phyloP scores from a whole-genome alignment of 257 asterid species.

The Leptodermis oblonga region DNA sequence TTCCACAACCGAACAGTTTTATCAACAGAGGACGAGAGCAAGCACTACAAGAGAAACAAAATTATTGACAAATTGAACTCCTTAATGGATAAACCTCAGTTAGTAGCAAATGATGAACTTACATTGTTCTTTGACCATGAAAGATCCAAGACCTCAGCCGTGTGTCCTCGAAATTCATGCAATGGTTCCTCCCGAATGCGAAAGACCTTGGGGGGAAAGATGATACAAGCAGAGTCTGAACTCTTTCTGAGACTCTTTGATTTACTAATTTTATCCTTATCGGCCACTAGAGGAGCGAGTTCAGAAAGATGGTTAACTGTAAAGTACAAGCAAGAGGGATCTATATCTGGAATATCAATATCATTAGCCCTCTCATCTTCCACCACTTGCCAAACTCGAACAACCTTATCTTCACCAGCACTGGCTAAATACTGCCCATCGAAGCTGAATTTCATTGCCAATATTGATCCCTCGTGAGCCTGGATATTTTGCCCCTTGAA shows the following conservation, averaged over 20 bases:
- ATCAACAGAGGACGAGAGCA: conserved; percentile 85
- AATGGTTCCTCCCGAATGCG: conserved; percentile 70
- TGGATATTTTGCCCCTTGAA: conserved; percentile 69
- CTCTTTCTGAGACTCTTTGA: conserved; percentile 41
- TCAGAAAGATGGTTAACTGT: conserved; percentile 66
- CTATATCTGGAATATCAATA: conserved; percentile 53
- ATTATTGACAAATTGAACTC: background rate
- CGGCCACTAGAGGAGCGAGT: conserved; percentile 47
- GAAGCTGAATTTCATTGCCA: conserved; percentile 77
- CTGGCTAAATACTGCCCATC: conserved; percentile 82
- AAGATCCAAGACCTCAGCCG: conserved; percentile 68
- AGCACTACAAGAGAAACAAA: conserved; percentile 42
- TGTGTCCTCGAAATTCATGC: conserved; percentile 72
- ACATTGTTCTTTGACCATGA: conserved; percentile 84
- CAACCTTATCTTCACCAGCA: conserved; percentile 79
- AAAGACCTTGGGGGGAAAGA: conserved; percentile 73
- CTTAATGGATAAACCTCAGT: background rate
- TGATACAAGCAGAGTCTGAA: conserved; percentile 71
- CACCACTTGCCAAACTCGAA: conserved; percentile 80
- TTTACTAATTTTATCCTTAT: conserved; percentile 46
- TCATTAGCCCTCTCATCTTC: conserved; percentile 69
- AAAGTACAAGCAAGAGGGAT: conserved; percentile 82
- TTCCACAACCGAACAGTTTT: conserved; percentile 91
- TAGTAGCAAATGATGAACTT: conserved; percentile 25
- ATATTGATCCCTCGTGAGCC: conserved; percentile 81